Percentiles rank a stretch among this genome's conserved stretches.
Conservation (phyloP, 306 rosid genomes). For the Corylus heterophylla region DNA sequence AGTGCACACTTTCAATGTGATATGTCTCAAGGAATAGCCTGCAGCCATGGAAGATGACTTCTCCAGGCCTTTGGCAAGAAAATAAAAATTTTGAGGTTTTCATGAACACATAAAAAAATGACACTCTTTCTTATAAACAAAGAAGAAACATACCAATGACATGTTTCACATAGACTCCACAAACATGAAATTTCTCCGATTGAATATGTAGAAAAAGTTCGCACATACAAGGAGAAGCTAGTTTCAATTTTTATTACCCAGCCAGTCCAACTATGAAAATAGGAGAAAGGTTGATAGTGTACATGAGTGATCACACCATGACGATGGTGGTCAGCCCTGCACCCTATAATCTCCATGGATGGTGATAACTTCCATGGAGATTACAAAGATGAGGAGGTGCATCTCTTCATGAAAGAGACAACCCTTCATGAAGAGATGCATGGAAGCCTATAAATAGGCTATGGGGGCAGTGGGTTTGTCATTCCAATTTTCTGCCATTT, state of each 20-base stretch:
- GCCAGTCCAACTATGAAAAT: neutral
- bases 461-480: too few species aligned
- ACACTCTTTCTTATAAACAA: neutral
- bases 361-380: too few species aligned
- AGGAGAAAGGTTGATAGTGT: neutral
- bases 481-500: too few species aligned
- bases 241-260: neutral
- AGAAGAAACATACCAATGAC: neutral
- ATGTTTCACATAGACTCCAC: neutral
- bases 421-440: too few species aligned
- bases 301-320: too few species aligned
- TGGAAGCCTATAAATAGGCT: too few species aligned
- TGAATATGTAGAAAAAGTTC: neutral
- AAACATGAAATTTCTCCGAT: neutral
- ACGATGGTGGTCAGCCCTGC: too few species aligned
- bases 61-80: neutral
- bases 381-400: too few species aligned
- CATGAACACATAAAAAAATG: neutral
- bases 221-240: neutral
- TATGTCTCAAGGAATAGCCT: too few species aligned
- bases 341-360: too few species aligned
- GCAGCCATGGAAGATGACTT: neutral
- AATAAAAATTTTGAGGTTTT: neutral
- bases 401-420: too few species aligned
- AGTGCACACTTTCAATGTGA: neutral